Conservation (phyloP, 805 yeast species). For the Zygosaccharomyces bailii region DNA sequence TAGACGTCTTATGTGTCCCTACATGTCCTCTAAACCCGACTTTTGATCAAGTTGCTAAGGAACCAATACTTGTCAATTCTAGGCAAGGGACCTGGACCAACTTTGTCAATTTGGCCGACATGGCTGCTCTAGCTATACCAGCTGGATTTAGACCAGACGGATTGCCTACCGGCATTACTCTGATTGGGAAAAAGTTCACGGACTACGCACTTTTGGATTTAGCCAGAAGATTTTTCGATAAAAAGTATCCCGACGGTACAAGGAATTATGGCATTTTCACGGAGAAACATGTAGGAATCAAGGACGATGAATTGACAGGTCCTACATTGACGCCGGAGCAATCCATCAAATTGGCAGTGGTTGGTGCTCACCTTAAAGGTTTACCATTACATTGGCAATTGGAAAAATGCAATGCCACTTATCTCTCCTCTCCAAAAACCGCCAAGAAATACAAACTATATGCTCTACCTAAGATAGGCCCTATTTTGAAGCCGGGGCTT, state of each 20-base stretch:
- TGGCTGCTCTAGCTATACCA: slow-evolving; percentile 89
- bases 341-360: slow-evolving; percentile 77
- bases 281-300: slow-evolving; percentile 11
- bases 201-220: slow-evolving; percentile 86
- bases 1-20: slow-evolving; percentile 84
- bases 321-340: slow-evolving; percentile 33
- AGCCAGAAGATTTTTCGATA: slow-evolving; percentile 66
- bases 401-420: slow-evolving; percentile 73
- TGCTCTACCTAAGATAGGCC: slow-evolving; percentile 79
- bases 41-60: slow-evolving; percentile 63
- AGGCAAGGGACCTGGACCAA: slow-evolving; percentile 98
- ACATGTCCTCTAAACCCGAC: slow-evolving; percentile 93
- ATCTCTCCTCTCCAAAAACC: slow-evolving; percentile 64
- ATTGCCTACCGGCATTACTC: slow-evolving; percentile 85
- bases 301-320: slow-evolving; percentile 21
- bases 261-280: slow-evolving; percentile 53
- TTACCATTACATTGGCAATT: slow-evolving; percentile 93
- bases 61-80: slow-evolving; percentile 82
- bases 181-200: slow-evolving; percentile 75
- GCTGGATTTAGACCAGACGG: slow-evolving; percentile 87
- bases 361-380: slow-evolving; percentile 91
- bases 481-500: slow-evolving; percentile 86
- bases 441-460: slow-evolving; percentile 68
- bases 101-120: slow-evolving; percentile 90
- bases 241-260: slow-evolving; percentile 41